Conservation (phyloP, 331 rosid species). For the Pyracantha coccinea region DNA sequence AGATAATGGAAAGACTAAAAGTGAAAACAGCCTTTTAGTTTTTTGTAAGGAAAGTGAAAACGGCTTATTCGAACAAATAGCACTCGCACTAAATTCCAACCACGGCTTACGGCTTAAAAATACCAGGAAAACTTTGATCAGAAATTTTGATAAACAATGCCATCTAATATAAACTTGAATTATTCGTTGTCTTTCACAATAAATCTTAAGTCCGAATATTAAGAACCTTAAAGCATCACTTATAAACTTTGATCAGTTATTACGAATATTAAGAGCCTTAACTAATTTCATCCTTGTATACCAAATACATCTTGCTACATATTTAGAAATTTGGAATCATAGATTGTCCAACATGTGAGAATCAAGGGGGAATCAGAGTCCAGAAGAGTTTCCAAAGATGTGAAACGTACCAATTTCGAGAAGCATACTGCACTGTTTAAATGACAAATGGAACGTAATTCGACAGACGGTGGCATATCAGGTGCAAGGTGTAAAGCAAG, state of each 20-base stretch:
- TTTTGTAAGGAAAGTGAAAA: not conserved
- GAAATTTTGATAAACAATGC: not conserved
- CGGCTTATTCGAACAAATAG: not conserved
- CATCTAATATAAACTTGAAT: not conserved
- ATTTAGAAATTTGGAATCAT: not conserved
- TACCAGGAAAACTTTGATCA: not conserved
- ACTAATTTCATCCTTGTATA: too few species aligned
- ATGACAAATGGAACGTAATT: constrained; percentile 69
- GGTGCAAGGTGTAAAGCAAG: constrained; percentile 59
- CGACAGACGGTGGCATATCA: constrained; percentile 60
- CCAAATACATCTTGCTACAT: too few species aligned
- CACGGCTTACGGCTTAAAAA: not conserved
- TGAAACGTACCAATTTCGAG: constrained; percentile 52
- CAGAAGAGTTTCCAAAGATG: not conserved
- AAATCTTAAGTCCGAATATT: not conserved
- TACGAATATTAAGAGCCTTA: too few species aligned
- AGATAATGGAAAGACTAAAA: not conserved
- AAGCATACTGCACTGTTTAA: constrained; percentile 71
- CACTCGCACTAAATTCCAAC: not conserved
- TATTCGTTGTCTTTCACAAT: not conserved
- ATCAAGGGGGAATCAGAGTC: not conserved
- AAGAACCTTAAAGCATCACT: not conserved
- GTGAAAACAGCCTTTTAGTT: not conserved
- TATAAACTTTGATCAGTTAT: not conserved
- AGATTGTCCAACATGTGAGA: not conserved